Evolutionary conservation across 2,329 filamentous ascomycete species (phyloP), one percentile per base, ranked within the genome.

Genomic region (Diaporthe nobilis): DNA sequence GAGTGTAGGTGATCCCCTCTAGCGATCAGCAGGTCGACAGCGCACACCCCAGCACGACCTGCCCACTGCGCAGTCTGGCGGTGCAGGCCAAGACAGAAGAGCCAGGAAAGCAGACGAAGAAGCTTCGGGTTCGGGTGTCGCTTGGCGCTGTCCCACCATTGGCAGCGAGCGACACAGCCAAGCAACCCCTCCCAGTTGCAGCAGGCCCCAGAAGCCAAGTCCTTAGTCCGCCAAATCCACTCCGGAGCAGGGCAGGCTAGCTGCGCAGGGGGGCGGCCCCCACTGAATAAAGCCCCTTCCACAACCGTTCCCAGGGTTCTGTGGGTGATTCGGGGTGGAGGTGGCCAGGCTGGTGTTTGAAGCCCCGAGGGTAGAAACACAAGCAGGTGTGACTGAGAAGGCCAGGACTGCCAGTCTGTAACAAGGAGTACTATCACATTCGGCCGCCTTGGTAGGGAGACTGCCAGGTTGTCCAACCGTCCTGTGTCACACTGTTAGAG

Each of bases 141-240:
- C 47, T 68, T 53, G 65, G 47, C 47, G 39, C 31, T 68, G 65
- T 68, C 47, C 65, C 65, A 68, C 65, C 65, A 68, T 22, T 39
- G 15, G 65, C 65, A 68, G 63, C 28, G 44, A 68, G 44, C 63
- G 63, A 68, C 12, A 53, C 65, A 39, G 65, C 65, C 65, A 68
- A 68, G 65, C 31, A 13, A 39, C 63, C 63, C 63, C 63, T 53
- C 63, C 31, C 22, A 51, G 63, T 68, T 68, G 63, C 63, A 68
- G 63, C 31, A 53, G 63, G 22, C 47, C 63, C 63, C 63, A 68
- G 63, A 68, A 68, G 63, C 65, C 65, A 68, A 68, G 65, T 68
- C 22, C 7, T 25, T 53, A 68, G 65, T 25, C 47, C 65, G 13
- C 63, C 47, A 68, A 42, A 28, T 28, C 44, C 44, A 68, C 63